Evolutionary conservation across 169 alveolate genomes (phyloP).

Genomic region (Plasmodium cynomolgi): DNA sequence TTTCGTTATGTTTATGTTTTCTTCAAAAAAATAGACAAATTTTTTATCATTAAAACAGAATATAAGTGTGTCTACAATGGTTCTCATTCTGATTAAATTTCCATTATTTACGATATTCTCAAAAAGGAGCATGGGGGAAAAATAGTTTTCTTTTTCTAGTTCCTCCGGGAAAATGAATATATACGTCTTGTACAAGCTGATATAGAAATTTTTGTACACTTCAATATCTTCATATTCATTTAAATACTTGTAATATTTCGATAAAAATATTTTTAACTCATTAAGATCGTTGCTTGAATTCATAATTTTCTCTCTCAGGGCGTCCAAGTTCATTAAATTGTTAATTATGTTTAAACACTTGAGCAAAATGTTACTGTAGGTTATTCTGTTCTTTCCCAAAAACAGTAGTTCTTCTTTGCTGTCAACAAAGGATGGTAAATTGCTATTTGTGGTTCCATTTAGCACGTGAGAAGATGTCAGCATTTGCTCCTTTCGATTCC

Average conservation of each 20-base stretch:
- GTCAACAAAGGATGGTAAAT: conserved; percentile 35
- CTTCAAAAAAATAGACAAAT: conserved; percentile 79
- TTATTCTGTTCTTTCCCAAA: conserved; percentile 52
- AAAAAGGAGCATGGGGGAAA: conserved; percentile 81
- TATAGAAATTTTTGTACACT: conserved; percentile 72
- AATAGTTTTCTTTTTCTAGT: conserved; percentile 75
- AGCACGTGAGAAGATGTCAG: conserved; percentile 42
- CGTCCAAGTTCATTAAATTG: conserved; percentile 72
- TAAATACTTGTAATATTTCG: conserved; percentile 73
- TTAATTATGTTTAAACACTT: conserved; percentile 66
- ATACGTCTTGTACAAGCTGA: conserved; percentile 69
- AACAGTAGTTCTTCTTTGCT: conserved; percentile 66
- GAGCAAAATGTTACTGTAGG: conserved; percentile 67
- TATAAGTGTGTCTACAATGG: conserved; percentile 79
- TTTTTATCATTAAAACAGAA: conserved; percentile 80
- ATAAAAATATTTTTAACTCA: conserved; percentile 74
- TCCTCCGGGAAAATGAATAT: conserved; percentile 79
- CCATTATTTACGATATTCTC: conserved; percentile 78
- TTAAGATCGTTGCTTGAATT: conserved; percentile 72
- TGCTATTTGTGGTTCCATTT: conserved; percentile 54
- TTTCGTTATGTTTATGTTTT: conserved; percentile 80
- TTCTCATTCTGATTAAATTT: conserved; percentile 77
- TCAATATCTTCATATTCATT: conserved; percentile 75
- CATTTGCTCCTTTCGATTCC: conserved; percentile 69
- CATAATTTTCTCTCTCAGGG: conserved; percentile 74